These are phyloP conservation scores for Glycyrrhiza uralensis DNA, from an alignment of 306 rosid genomes.

Conservation along the genomic window DNA sequence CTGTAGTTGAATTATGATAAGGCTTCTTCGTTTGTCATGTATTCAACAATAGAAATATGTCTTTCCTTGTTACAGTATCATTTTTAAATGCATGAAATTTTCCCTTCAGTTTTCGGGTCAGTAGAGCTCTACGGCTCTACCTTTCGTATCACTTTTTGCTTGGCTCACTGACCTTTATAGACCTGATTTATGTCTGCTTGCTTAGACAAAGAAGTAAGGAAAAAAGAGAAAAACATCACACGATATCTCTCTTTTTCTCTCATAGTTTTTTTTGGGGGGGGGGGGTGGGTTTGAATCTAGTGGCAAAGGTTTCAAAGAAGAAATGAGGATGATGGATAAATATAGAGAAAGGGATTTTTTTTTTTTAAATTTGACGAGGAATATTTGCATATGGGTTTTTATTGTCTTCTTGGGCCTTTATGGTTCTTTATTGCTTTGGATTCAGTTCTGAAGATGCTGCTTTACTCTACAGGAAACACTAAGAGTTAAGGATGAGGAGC, in stretches of 20 bases:
- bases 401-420: not conserved
- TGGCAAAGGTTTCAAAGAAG: not conserved
- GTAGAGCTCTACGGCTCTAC: not conserved
- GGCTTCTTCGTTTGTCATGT: not conserved
- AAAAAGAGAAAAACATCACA: not conserved
- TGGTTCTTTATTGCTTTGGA: conserved; percentile 18
- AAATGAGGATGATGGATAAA: not conserved
- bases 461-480: conserved; percentile 72
- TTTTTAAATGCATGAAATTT: not conserved
- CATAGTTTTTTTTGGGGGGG: not conserved
- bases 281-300: not conserved
- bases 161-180: not conserved
- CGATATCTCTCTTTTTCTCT: not conserved
- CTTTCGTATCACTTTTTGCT: not conserved
- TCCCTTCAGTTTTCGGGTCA: not conserved
- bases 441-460: conserved; percentile 18
- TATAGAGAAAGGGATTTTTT: not conserved
- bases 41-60: not conserved
- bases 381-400: not conserved
- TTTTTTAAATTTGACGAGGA: conserved; percentile 3
- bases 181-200: not conserved
- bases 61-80: not conserved
- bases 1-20: not conserved
- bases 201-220: not conserved
- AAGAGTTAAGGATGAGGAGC: conserved; percentile 92